Evolutionary conservation across 1,139 yeast genomes (phyloP), one percentile per base, ranked within the genome.

Genomic region (Candida mesenterica): DNA sequence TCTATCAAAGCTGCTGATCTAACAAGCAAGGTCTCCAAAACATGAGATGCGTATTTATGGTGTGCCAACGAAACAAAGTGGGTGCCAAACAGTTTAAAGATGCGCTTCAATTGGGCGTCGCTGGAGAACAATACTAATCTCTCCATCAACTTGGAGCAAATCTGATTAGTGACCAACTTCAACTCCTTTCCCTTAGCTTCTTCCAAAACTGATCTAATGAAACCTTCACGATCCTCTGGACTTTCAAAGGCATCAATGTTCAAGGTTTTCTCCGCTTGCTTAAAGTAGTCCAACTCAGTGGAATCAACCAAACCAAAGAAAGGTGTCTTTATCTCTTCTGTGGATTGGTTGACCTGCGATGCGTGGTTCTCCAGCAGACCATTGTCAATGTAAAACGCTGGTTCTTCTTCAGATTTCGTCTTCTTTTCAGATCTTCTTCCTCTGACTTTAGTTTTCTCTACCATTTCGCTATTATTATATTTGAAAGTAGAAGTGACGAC

Each of bases 11-110:
- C 80, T 1, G 96, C 94, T 34, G 78, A 61, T 55, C 94, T 70
- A 20, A 84, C 87, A 27, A 92, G 61, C 33, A 90, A 68, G 0
- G 97, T 87, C 57, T 92, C 98, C 35, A 89, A 70, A 36, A 94
- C 95, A 58, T 92, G 98, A 0, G 97, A 90, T 1, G 97, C 82
- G 57, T 88, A 92, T 55, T 90, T 89, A 53, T 92, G 97, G 49
- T 79, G 81, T 2, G 94, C 77, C 41, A 90, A 68, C n/a, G 84
- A 77, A 18, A 75, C 77, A 52, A 86, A 85, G 49, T 84, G 85
- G 10, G 83, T 87, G 31, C 71, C 69, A 50, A 89, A 83, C 4
- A 80, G 78, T 39, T 71, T 72, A 57, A 85, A 85, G 1, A 90
- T 59, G 26, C 65, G 58, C 55, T 81, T 77, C 42, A 88, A 61